Percentiles rank a stretch among this genome's conserved stretches.
Evolutionary conservation across 345 rosid genomes (phyloP).

Genomic region (Citrus australasica): DNA sequence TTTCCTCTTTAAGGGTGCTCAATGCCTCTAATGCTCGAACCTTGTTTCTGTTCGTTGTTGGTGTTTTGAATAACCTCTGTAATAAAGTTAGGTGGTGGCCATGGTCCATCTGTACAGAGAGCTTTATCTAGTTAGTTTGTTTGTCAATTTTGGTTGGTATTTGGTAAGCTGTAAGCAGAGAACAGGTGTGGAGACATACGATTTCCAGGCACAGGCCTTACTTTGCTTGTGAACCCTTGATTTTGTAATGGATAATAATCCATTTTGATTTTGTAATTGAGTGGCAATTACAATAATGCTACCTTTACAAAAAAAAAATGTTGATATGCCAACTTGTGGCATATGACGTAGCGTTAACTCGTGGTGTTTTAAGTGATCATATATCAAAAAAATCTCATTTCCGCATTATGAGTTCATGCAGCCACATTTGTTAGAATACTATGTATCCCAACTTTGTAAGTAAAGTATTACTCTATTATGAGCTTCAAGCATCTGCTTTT

Average conservation of each 20-base stretch:
- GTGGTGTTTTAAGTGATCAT: too few relatives aligned
- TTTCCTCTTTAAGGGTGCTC: background rate
- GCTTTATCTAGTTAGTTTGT: background rate
- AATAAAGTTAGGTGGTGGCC: background rate
- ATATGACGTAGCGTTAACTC: too few relatives aligned
- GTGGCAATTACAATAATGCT: background rate
- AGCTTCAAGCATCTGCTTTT: background rate
- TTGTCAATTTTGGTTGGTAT: slow-evolving; percentile 1
- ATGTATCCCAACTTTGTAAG: background rate
- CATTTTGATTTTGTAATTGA: background rate
- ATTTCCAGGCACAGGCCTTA: background rate
- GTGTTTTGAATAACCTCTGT: background rate
- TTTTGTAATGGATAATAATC: too few relatives aligned
- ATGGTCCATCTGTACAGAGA: background rate
- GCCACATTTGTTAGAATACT: background rate
- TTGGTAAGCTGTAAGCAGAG: background rate
- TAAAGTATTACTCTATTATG: background rate
- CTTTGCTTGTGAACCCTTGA: background rate
- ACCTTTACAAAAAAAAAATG: too few relatives aligned
- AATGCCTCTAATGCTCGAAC: background rate
- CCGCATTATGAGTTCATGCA: too few relatives aligned
- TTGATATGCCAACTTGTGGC: too few relatives aligned
- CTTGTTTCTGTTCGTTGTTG: background rate
- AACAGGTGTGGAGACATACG: background rate
- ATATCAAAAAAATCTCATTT: too few relatives aligned